Percentiles rank a stretch among this genome's conserved stretches.
phyloP scores from a whole-genome alignment of 2,329 filamentous ascomycete genomes.

The Pleoardoris graminearum region DNA sequence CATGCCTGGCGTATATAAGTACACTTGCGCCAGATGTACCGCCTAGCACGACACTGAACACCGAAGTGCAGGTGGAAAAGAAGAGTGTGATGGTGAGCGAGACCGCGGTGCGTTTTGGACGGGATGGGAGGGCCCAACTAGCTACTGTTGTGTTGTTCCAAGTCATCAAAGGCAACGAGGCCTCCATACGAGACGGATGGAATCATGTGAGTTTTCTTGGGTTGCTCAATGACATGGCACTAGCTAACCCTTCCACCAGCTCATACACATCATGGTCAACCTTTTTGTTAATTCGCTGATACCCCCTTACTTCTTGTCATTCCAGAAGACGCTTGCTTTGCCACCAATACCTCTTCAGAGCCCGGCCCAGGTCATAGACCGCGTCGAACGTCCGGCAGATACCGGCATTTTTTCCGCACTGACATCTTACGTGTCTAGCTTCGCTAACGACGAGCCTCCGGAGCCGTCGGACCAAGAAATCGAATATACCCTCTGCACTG shows the following conservation, averaged over 20 bases:
- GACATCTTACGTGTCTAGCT: conserved; percentile 97
- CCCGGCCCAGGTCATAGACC: conserved; percentile 90
- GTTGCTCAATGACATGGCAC: neutral
- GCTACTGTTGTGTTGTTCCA: conserved; percentile 95
- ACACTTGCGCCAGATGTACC: conserved; percentile 76
- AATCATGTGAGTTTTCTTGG: conserved; percentile 63
- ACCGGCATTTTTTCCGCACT: conserved; percentile 90
- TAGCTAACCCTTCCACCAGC: conserved; percentile 56
- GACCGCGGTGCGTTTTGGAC: conserved; percentile 90
- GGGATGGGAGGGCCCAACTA: conserved; percentile 90
- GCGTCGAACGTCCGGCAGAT: conserved; percentile 75
- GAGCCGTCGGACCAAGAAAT: conserved; percentile 97
- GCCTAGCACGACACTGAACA: conserved; percentile 86
- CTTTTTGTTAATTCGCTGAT: conserved; percentile 95
- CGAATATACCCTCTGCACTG: conserved; percentile 90
- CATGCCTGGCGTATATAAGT: conserved; percentile 86
- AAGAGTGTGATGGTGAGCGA: conserved; percentile 98
- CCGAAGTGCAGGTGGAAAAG: conserved; percentile 88
- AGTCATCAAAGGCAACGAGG: conserved; percentile 83
- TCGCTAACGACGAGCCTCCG: conserved; percentile 94
- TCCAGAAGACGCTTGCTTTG: conserved; percentile 69
- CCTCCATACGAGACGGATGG: conserved; percentile 76
- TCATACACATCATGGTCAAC: conserved; percentile 91
- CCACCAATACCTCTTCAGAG: conserved; percentile 85
- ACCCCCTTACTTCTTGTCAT: conserved; percentile 72